Conservation (phyloP, 192 early-diverging fungal genomes). For the Diversispora epigaea region DNA sequence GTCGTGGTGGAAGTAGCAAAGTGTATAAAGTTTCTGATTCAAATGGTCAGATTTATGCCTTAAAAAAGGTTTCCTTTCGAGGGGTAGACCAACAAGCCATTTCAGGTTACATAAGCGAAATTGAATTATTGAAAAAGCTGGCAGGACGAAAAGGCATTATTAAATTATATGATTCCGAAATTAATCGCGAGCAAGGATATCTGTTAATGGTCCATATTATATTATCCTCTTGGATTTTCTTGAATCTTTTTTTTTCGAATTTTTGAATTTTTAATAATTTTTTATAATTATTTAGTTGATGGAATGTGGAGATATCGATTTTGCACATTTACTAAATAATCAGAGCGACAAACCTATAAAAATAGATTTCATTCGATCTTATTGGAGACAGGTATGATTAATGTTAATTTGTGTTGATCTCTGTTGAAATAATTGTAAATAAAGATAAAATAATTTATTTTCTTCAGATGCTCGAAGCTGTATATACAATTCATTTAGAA, state of each 20-base stretch:
- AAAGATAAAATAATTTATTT: background rate
- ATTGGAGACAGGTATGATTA: conserved; percentile 74
- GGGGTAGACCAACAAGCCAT: conserved; percentile 62
- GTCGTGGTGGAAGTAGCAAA: conserved; percentile 84
- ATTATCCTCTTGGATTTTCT: background rate
- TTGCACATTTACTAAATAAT: conserved; percentile 62
- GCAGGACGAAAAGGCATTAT: conserved; percentile 72
- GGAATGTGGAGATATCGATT: conserved; percentile 89
- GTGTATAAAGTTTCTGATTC: conserved; percentile 83
- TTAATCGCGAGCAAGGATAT: conserved; percentile 57
- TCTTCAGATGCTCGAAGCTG: conserved; percentile 83
- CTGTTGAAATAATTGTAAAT: conserved; percentile 8
- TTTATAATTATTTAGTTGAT: conserved; percentile 50
- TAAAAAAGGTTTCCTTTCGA: conserved; percentile 82
- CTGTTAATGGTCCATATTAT: conserved; percentile 63
- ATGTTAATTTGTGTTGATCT: background rate
- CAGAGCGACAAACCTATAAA: conserved; percentile 56
- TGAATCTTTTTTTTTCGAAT: background rate
- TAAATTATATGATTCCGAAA: conserved; percentile 73
- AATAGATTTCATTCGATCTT: conserved; percentile 74
- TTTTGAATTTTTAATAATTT: background rate
- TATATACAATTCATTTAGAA: conserved; percentile 80
- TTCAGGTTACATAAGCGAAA: conserved; percentile 83
- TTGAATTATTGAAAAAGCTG: conserved; percentile 69
- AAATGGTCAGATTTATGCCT: conserved; percentile 66